Evolutionary conservation across 192 early-diverging fungal genomes (phyloP), one percentile per base, ranked within the genome.

Genomic region (Backusella sp.): DNA sequence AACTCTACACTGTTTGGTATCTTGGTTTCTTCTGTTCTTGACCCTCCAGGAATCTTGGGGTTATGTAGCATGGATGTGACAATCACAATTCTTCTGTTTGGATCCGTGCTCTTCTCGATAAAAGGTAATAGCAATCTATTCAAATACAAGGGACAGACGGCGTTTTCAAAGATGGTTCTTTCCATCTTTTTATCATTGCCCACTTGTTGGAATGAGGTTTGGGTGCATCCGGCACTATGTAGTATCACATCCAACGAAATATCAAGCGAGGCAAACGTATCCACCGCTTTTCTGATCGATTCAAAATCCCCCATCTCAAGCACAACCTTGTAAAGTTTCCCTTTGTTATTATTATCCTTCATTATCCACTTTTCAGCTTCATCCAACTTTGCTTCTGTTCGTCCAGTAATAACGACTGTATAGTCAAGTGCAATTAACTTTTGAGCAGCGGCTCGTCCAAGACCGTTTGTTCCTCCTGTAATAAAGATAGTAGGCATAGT

Each of bases 401-500:
- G 41, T 21, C 77, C 66, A 3, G 77, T 78, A 53, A 78, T 73
- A 36, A 78, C 70, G 0, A 78, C 77, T 17, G 66, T 73, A 6
- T 94, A 92, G 91, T 86, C 88, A 6, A 89, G 83, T 86, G 91
- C 89, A 26, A 88, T 84, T 42, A 84, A 92, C 72, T 96, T 95
- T 77, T 86, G 90, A 3, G 76, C 74, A 17, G 89, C 92, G 72
- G 90, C 90, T 4, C 74, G 70, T 79, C 42, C 83, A 78, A 28
- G 79, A 76, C 3, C 75, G 84, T 17, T 78, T 19, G 46, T 46
- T 30, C 65, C 73, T 32, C 73, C 73, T 28, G 73, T 67, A 21
- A 41, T 84, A 92, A 46, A 76, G 74, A 62, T 85, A 79, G 46
- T 94, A 15, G 53, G 32, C 46, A 73, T 73, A 15, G 52, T 72